phyloP scores from a whole-genome alignment of 2,329 filamentous ascomycete genomes.

The Stylonectria norvegica region DNA sequence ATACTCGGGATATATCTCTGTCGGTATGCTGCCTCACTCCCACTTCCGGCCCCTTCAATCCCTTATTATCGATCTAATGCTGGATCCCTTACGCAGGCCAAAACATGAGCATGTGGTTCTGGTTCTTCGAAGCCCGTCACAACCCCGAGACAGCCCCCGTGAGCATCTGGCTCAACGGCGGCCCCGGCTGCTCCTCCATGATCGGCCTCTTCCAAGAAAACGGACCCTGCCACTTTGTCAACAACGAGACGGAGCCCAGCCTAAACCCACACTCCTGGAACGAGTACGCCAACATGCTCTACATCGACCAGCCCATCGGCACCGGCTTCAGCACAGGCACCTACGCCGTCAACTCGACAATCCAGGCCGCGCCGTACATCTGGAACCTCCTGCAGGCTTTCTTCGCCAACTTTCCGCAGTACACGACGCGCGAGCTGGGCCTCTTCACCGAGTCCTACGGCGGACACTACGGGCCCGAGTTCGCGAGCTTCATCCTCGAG shows the following conservation, averaged over 20 bases:
- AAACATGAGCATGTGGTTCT: slow-evolving; percentile 39
- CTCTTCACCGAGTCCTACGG: slow-evolving; percentile 55
- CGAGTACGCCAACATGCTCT: slow-evolving; percentile 63
- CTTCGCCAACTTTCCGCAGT: slow-evolving; percentile 60
- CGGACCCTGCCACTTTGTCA: slow-evolving; percentile 70
- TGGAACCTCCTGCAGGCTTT: slow-evolving; percentile 60
- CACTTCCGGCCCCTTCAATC: too few relatives aligned
- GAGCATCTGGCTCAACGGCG: slow-evolving; percentile 53
- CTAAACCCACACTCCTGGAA: slow-evolving; percentile 62
- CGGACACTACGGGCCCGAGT: slow-evolving; percentile 57
- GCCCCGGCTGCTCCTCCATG: slow-evolving; percentile 34
- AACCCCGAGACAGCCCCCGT: slow-evolving; percentile 39
- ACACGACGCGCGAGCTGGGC: slow-evolving; percentile 55
- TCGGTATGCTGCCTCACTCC: slow-evolving; percentile 38
- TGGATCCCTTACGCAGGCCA: slow-evolving; percentile 9
- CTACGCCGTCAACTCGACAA: slow-evolving; percentile 26
- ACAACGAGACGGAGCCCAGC: slow-evolving; percentile 29
- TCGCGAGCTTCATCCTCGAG: slow-evolving; percentile 52
- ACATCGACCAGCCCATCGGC: slow-evolving; percentile 60
- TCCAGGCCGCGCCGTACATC: slow-evolving; percentile 34
- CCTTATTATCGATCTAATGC: slow-evolving; percentile 21
- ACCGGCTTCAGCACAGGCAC: slow-evolving; percentile 29
- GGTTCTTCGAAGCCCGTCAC: slow-evolving; percentile 48
- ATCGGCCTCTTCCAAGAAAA: slow-evolving; percentile 60
- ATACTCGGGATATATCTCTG: slow-evolving; percentile 63